phyloP scores from a whole-genome alignment of 73 alveolate genomes.

The Paramecium bursaria region DNA sequence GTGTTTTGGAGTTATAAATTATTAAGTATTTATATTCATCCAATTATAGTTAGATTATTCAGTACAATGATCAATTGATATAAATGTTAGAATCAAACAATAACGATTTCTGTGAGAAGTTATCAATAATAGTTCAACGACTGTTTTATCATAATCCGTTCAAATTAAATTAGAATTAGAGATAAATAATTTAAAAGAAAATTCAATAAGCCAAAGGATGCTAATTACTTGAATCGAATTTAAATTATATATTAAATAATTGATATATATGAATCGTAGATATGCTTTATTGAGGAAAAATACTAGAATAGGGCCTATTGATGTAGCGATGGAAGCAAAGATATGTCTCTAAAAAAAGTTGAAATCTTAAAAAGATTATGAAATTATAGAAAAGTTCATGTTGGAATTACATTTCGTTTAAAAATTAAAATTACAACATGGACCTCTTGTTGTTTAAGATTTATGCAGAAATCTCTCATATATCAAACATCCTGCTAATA shows the following conservation, averaged over 20 bases:
- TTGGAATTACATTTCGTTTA: slow-evolving; percentile 4
- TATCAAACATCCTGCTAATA: slow-evolving; percentile 11
- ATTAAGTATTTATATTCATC: no score
- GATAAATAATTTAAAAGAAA: no score
- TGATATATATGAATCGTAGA: no score
- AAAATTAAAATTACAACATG: slow-evolving; percentile 30
- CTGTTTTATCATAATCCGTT: not conserved
- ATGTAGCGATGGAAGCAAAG: no score
- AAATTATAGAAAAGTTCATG: slow-evolving; percentile 24
- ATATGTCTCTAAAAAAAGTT: no score
- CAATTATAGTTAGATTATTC: not conserved
- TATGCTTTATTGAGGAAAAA: no score
- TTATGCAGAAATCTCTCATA: slow-evolving; percentile 12
- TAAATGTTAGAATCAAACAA: not conserved
- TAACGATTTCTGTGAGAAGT: slow-evolving; percentile 44
- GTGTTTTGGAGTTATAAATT: not conserved
- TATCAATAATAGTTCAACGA: slow-evolving; percentile 18
- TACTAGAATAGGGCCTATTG: no score
- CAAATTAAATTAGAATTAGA: no score
- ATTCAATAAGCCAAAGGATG: not conserved
- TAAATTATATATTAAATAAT: no score
- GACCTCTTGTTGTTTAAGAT: slow-evolving; percentile 43
- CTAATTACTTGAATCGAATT: not conserved
- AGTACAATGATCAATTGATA: not conserved
- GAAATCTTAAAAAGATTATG: no score